These are phyloP conservation scores for Phytophthora kernoviae DNA, from an alignment of 352 stramenopile genomes.

Conservation along the genomic window DNA sequence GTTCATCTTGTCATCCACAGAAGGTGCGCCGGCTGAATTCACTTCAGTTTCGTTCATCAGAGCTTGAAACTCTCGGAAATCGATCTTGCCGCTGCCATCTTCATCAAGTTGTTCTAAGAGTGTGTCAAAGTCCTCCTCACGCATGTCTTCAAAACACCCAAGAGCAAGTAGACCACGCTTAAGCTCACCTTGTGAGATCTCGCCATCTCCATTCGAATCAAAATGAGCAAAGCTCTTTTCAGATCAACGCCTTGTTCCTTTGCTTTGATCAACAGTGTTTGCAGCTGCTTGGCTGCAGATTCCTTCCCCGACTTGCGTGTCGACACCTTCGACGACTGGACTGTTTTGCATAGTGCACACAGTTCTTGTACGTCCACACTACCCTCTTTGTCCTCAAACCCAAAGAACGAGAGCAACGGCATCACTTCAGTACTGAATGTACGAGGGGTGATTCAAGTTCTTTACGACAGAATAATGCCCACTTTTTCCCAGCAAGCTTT, in stretches of 20 bases:
- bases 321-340: slow-evolving; percentile 2
- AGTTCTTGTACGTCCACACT: slow-evolving; percentile 37
- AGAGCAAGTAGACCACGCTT: slow-evolving; percentile 50
- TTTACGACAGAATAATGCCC: slow-evolving; percentile 37
- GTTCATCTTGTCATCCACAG: slow-evolving; percentile 15
- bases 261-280: slow-evolving; percentile 36
- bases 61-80: slow-evolving; percentile 62
- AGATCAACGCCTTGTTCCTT: slow-evolving; percentile 52
- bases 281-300: slow-evolving; percentile 15
- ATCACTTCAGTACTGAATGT: slow-evolving; percentile 23
- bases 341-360: slow-evolving; percentile 22
- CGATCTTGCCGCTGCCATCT: slow-evolving; percentile 61
- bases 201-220: slow-evolving; percentile 61
- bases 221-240: slow-evolving; percentile 68
- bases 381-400: slow-evolving; percentile 26
- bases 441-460: slow-evolving; percentile 32
- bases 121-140: slow-evolving; percentile 40
- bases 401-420: slow-evolving; percentile 35
- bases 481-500: slow-evolving; percentile 30
- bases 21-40: neutral
- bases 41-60: slow-evolving; percentile 25
- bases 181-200: slow-evolving; percentile 65
- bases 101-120: slow-evolving; percentile 54
- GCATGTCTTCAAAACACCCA: slow-evolving; percentile 50
- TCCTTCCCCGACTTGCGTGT: slow-evolving; percentile 6